Conservation (phyloP, 176 grass and related monocot genomes). For the maize (Zea mays) region DNA sequence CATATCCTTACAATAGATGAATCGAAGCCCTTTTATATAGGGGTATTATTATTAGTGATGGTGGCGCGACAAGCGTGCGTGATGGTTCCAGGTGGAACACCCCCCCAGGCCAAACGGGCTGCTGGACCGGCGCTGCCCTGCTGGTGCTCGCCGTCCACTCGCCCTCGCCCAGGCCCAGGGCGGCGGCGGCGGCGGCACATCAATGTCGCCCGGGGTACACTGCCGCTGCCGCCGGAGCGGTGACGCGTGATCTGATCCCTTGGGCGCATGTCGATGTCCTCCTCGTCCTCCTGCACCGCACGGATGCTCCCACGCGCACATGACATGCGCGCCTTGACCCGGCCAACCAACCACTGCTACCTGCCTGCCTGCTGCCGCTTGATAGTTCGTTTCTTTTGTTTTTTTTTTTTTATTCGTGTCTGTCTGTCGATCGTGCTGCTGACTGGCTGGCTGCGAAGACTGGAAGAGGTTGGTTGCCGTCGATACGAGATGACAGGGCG, state of each 20-base stretch:
- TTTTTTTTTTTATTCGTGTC: background rate
- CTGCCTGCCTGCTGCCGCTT: background rate
- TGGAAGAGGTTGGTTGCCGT: background rate
- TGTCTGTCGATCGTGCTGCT: background rate
- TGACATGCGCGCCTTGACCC: conserved; percentile 19
- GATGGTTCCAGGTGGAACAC: background rate
- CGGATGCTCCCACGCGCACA: background rate
- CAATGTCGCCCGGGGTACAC: conserved; percentile 14
- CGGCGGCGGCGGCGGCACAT: conserved; percentile 17
- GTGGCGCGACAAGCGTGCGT: background rate
- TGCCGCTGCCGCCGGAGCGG: conserved; percentile 13
- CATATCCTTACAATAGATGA: background rate
- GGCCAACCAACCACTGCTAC: background rate
- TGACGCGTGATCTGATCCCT: background rate
- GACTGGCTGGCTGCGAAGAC: background rate
- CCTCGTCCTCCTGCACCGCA: background rate
- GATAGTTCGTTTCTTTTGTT: background rate
- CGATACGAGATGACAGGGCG: too few species aligned
- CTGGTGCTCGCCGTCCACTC: too few species aligned
- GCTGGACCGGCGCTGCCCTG: background rate
- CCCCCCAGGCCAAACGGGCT: background rate
- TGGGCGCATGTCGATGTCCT: conserved; percentile 33
- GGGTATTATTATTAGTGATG: too few species aligned
- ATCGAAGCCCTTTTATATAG: background rate
- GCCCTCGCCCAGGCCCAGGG: too few species aligned